phyloP scores from a whole-genome alignment of 441 rosid species.

The Populus hybrid region DNA sequence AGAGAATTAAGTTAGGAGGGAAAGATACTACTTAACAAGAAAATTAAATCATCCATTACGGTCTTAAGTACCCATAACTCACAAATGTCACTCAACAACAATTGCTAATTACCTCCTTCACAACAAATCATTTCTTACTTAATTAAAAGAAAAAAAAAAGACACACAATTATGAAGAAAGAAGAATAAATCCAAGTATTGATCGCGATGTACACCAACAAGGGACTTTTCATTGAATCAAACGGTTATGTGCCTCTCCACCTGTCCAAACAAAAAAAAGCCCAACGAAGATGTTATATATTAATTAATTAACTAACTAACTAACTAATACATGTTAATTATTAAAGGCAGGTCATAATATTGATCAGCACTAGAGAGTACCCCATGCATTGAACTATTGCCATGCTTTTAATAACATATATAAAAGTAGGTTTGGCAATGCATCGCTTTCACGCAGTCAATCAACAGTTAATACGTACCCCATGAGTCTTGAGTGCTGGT shows the following conservation, averaged over 20 bases:
- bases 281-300: too few relatives aligned
- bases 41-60: not conserved
- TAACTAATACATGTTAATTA: not conserved
- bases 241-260: not conserved
- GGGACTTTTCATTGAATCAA: not conserved
- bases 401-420: not conserved
- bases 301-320: too few relatives aligned
- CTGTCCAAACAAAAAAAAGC: not conserved
- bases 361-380: not conserved
- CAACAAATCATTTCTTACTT: not conserved
- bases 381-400: not conserved
- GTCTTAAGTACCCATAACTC: too few relatives aligned
- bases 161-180: not conserved
- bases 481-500: too few relatives aligned
- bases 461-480: not conserved
- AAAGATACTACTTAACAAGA: not conserved
- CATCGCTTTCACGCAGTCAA: not conserved
- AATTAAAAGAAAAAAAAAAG: too few relatives aligned
- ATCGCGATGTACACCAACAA: not conserved
- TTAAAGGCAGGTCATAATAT: not conserved
- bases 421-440: not conserved
- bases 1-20: not conserved
- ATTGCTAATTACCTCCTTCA: not conserved
- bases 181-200: not conserved
- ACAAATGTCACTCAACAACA: not conserved